These are phyloP conservation scores for Irpex rosettiformis DNA, from an alignment of 1,284 basidiomycete genomes.

Conservation along the genomic window DNA sequence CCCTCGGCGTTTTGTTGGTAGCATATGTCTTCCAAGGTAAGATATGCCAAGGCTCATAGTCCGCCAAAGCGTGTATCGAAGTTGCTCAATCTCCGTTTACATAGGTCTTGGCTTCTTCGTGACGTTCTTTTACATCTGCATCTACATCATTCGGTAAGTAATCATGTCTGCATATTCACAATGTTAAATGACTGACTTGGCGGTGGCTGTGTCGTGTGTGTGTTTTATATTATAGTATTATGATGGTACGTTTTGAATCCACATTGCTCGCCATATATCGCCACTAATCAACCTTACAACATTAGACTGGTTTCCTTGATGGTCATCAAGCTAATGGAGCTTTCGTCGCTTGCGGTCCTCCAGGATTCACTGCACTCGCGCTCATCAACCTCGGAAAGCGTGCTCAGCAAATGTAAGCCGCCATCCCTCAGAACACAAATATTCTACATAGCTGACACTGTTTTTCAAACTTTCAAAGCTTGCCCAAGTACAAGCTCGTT, in stretches of 20 bases:
- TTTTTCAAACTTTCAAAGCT: no score
- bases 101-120: constrained; percentile 46
- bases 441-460: no score
- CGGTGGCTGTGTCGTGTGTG: not conserved
- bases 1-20: constrained; percentile 39
- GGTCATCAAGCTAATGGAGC: constrained; percentile 49
- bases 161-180: not conserved
- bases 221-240: constrained; percentile 37
- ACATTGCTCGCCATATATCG: not conserved
- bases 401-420: constrained; percentile 36
- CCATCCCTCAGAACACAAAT: no score
- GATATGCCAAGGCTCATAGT: constrained; percentile 4
- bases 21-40: constrained; percentile 49
- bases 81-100: not conserved
- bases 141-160: constrained; percentile 42
- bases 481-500: constrained; percentile 36
- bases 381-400: constrained; percentile 42
- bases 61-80: not conserved
- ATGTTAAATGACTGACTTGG: not conserved
- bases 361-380: constrained; percentile 47
- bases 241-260: constrained; percentile 32
- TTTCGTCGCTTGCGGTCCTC: constrained; percentile 45
- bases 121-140: constrained; percentile 49
- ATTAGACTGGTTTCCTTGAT: constrained; percentile 45
- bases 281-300: not conserved